These are phyloP conservation scores for Rauvolfia tetraphylla DNA, from an alignment of 257 asterid species.

Conservation along the genomic window DNA sequence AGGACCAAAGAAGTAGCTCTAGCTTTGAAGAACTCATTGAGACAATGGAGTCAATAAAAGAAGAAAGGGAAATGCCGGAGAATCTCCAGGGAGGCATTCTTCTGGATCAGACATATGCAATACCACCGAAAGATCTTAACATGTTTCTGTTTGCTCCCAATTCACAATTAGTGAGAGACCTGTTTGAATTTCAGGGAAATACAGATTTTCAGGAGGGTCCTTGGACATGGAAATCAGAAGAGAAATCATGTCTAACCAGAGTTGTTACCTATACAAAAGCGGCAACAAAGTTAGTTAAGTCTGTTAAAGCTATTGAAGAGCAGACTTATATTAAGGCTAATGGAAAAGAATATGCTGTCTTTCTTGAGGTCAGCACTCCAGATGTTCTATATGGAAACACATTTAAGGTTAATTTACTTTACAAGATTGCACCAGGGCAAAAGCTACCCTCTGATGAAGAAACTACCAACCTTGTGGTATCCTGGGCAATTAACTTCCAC, in stretches of 20 bases:
- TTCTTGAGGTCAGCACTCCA: constrained; percentile 63
- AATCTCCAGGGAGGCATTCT: constrained; percentile 71
- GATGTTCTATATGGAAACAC: constrained; percentile 86
- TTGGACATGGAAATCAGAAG: constrained; percentile 63
- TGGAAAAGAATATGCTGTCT: constrained; percentile 55
- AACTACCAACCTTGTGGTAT: constrained; percentile 56
- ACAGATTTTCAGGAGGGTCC: constrained; percentile 59
- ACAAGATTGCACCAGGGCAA: constrained; percentile 57
- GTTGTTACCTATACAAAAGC: constrained; percentile 62
- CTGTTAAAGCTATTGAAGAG: constrained; percentile 78
- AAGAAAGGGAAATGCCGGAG: constrained; percentile 44
- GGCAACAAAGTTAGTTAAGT: constrained; percentile 70
- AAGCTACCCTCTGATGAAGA: constrained; percentile 47
- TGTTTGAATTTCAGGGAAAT: constrained; percentile 66
- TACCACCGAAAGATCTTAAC: constrained; percentile 54
- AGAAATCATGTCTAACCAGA: constrained; percentile 43
- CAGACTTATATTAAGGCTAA: constrained; percentile 57
- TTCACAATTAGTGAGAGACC: constrained; percentile 50
- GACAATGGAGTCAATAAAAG: constrained; percentile 39
- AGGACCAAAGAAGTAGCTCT: constrained; percentile 29
- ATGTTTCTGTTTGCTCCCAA: constrained; percentile 54
- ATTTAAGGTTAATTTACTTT: constrained; percentile 70
- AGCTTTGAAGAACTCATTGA: constrained; percentile 54
- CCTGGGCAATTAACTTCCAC: constrained; percentile 69
- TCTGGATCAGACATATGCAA: constrained; percentile 54